A percentile compares a stretch with the other conserved stretches of the same genome.
Conservation (phyloP, 2,329 filamentous ascomycete species). For the Trichophaea hybrida region DNA sequence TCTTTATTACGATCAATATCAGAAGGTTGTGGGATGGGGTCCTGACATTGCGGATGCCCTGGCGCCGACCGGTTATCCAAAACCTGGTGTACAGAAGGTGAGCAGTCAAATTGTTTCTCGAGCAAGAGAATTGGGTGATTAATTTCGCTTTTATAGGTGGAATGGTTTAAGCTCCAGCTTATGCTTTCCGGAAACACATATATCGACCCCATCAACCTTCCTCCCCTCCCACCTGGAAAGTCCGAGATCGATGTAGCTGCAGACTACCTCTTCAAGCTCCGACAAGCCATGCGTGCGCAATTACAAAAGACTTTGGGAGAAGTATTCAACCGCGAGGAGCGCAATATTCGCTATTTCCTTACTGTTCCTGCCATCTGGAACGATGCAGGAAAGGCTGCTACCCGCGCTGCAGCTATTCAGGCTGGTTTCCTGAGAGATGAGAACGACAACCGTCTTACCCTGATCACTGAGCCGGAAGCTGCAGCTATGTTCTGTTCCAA, state of each 20-base stretch:
- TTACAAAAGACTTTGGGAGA: constrained; percentile 93
- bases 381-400: constrained; percentile 93
- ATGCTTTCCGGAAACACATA: constrained; percentile 99
- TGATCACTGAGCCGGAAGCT: constrained; percentile 92
- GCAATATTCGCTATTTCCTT: constrained; percentile 93
- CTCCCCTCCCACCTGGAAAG: constrained; percentile 90
- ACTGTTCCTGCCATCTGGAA: constrained; percentile 99
- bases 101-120: not conserved
- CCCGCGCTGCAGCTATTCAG: constrained; percentile 87
- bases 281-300: constrained; percentile 90
- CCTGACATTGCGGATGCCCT: constrained; percentile 95
- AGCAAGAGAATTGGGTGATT: not conserved
- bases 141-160: constrained; percentile 36
- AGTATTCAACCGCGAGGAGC: constrained; percentile 94
- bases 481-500: constrained; percentile 97
- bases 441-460: constrained; percentile 88
- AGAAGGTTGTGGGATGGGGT: constrained; percentile 99
- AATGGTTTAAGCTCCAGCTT: constrained; percentile 99
- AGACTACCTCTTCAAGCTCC: constrained; percentile 95
- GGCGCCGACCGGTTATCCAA: constrained; percentile 91
- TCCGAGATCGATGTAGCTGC: constrained; percentile 99
- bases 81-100: constrained; percentile 88
- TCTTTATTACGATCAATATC: constrained; percentile 98
- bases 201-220: constrained; percentile 97
- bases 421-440: constrained; percentile 93